Base-by-base conservation (phyloP, 768 basidiomycete genomes). In the Xerocomellus chrysenteron region DNA sequence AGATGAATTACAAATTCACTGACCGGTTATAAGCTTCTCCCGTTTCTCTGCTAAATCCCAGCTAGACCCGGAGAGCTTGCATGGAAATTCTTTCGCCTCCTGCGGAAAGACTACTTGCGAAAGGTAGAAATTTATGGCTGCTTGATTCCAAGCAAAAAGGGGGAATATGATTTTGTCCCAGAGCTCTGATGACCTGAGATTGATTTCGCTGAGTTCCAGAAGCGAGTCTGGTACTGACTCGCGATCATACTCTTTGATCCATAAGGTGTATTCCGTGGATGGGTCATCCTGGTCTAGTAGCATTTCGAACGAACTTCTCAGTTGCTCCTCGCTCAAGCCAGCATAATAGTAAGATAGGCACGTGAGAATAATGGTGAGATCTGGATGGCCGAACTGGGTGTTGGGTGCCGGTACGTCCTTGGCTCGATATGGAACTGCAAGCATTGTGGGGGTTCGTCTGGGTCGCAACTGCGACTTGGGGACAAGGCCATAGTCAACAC, bases 321-420 rank as follows among this genome's bases (percentile, higher is more conserved):
- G 21, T 10, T 62, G 45, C 2, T 61, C n/a, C 33, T 40, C 2
- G 8, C 1, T 50, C 8, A 60, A 52, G 1, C 59, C 59, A 0
- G n/a, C 1, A 37, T 74, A 73, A 24, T 74, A 74, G 45, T 75
- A 75, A 5, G 63, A 64, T 10, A 74, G 55, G 37, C 62, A 73
- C 0, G 71, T 75, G 14, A 74, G 66, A 3, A 58, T 37, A 45
- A 74, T 62, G 14, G 62, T 59, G 17, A 75, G 56, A 24, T 75
- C 75, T 13, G 74, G 74, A 39, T 76, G 75, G 14, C 68, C 68
- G 17, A 75, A 76, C 33, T 75, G 68, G 1, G 73, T 67, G 36
- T 64, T 56, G 9, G 56, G 33, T 16, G 71, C 58, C 0, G 73
- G 73, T 2, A 64, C 47, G n/a, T 76, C 75, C 51, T 71, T 74